Percentiles rank a stretch among this genome's conserved stretches.
These are phyloP conservation scores for Didymellaceae sp. DNA, from an alignment of 2,329 filamentous ascomycete genomes.

Conservation along the genomic window DNA sequence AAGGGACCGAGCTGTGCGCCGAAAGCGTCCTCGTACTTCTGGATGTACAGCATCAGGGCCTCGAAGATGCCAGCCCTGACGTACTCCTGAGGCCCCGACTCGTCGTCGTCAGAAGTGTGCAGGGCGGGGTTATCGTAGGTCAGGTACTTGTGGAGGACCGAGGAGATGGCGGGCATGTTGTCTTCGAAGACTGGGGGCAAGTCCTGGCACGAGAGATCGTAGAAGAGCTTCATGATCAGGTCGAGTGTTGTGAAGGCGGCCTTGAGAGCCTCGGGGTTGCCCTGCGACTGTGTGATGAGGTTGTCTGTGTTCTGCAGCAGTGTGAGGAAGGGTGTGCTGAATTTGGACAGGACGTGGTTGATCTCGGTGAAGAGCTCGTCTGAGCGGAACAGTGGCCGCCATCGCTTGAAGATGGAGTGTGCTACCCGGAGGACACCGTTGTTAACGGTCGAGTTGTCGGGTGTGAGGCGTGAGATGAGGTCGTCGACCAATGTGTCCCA, in stretches of 20 bases:
- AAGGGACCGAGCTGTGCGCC: conserved; percentile 80
- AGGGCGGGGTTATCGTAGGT: conserved; percentile 85
- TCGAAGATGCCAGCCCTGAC: conserved; percentile 96
- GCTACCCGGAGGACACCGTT: conserved; percentile 95
- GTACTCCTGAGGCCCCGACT: conserved; percentile 82
- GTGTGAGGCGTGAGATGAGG: conserved; percentile 84
- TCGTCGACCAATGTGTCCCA: conserved; percentile 98
- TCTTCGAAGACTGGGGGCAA: conserved; percentile 94
- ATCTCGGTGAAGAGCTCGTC: conserved; percentile 94
- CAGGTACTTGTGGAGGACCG: conserved; percentile 89
- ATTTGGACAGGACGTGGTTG: conserved; percentile 89
- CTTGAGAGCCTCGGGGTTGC: conserved; percentile 76
- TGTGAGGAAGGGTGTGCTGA: conserved; percentile 81
- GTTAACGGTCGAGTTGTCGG: conserved; percentile 82
- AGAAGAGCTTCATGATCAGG: conserved; percentile 88
- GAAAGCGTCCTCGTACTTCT: conserved; percentile 96
- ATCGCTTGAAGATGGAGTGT: conserved; percentile 96
- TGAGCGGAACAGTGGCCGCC: conserved; percentile 91
- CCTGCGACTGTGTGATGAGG: conserved; percentile 73
- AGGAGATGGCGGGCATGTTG: conserved; percentile 77
- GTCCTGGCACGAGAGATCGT: conserved; percentile 97
- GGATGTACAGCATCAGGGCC: conserved; percentile 83
- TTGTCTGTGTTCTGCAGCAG: conserved; percentile 77
- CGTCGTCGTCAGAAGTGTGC: conserved; percentile 85
- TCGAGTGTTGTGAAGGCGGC: conserved; percentile 85